Evolutionary conservation across 345 rosid genomes (phyloP).

Genomic region (Citropsis articulata): DNA sequence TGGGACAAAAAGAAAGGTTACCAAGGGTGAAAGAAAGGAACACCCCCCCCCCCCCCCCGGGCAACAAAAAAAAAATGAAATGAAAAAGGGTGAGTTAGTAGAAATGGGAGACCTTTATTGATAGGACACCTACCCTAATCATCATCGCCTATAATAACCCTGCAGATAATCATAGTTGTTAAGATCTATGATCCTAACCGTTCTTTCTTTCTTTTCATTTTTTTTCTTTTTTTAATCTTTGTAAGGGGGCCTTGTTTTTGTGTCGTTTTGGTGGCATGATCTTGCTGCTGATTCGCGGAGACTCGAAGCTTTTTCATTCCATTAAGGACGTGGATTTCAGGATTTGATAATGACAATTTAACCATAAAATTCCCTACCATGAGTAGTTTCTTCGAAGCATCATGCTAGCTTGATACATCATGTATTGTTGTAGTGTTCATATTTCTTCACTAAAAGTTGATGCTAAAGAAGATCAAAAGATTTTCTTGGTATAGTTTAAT

Average conservation of each 20-base stretch:
- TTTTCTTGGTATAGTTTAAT: not conserved
- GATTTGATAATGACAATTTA: constrained; percentile 30
- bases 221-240: no score
- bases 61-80: no score
- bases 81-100: not conserved
- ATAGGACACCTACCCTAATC: constrained; percentile 48
- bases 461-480: not conserved
- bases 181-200: not conserved
- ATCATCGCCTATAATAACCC: constrained; percentile 24
- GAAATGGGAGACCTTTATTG: constrained; percentile 14
- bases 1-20: not conserved
- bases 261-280: constrained; percentile 1
- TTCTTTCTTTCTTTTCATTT: not conserved
- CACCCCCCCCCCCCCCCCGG: not conserved
- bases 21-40: not conserved
- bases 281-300: constrained; percentile 13
- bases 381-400: not conserved
- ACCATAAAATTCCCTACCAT: constrained; percentile 17
- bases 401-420: not conserved
- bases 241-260: not conserved
- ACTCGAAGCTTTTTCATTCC: constrained; percentile 13
- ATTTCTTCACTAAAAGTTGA: not conserved
- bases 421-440: not conserved
- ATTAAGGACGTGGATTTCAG: constrained; percentile 30
- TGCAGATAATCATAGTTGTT: constrained; percentile 20